Percentiles rank a stretch among this genome's conserved stretches.
Evolutionary conservation across 495 filamentous ascomycete genomes (phyloP).

Genomic region (Geoglossum glabrum): DNA sequence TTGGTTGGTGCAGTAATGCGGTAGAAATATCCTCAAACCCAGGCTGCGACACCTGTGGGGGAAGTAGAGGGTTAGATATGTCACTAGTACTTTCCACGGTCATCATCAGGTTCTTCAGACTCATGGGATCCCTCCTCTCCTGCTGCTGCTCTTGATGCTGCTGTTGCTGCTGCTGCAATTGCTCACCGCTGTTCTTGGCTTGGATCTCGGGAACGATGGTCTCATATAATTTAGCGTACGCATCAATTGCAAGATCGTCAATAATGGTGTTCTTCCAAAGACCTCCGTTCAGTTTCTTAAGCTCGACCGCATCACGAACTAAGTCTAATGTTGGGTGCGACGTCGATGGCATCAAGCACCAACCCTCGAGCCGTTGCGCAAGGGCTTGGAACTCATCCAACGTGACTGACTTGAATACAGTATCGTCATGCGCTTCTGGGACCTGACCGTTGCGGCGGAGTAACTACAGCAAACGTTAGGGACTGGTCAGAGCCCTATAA

Average conservation of each 20-base stretch:
- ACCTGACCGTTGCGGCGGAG: constrained; percentile 51
- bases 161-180: constrained; percentile 13
- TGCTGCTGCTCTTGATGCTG: constrained; percentile 4
- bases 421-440: constrained; percentile 45
- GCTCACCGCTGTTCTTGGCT: constrained; percentile 25
- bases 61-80: constrained; percentile 7
- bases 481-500: neutral
- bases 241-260: constrained; percentile 77
- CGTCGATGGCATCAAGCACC: constrained; percentile 24
- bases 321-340: constrained; percentile 38
- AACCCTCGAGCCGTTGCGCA: constrained; percentile 31
- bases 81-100: constrained; percentile 18
- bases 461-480: constrained; percentile 20
- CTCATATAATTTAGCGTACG: constrained; percentile 63
- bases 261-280: constrained; percentile 69
- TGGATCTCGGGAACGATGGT: constrained; percentile 27
- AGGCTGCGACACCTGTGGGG: neutral
- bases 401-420: constrained; percentile 56
- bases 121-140: constrained; percentile 36
- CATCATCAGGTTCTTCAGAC: constrained; percentile 35
- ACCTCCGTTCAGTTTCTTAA: constrained; percentile 76
- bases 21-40: neutral
- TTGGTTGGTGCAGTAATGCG: neutral
- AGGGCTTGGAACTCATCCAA: constrained; percentile 59
- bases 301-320: constrained; percentile 63